Percentiles rank a stretch among this genome's conserved stretches.
Conservation (phyloP, 192 early-diverging fungal species). For the Entrophospora sp. region DNA sequence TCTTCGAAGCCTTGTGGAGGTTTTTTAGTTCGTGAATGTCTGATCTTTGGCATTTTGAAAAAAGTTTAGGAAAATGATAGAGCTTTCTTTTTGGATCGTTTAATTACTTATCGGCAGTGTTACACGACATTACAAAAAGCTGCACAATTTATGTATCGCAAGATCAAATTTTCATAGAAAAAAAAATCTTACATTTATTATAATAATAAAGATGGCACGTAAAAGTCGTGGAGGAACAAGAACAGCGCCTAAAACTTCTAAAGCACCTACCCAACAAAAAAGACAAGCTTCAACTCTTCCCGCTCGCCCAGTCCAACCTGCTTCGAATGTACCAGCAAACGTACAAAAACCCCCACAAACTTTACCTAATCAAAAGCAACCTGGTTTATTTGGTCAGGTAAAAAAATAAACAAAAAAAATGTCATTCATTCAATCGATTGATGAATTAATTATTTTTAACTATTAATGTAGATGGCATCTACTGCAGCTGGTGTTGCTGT, state of each 20-base stretch:
- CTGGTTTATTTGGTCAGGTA: constrained; percentile 19
- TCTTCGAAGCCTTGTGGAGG: constrained; percentile 94
- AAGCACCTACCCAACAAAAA: not conserved
- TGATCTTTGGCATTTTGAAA: constrained; percentile 65
- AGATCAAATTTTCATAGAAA: too few relatives aligned
- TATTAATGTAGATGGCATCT: constrained; percentile 64
- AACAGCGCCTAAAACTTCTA: too few relatives aligned
- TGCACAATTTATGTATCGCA: too few relatives aligned
- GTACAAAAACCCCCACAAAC: not conserved
- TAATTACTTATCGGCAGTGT: too few relatives aligned
- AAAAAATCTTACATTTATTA: too few relatives aligned
- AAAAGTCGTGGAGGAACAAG: too few relatives aligned
- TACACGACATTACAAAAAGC: too few relatives aligned
- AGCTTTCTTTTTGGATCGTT: too few relatives aligned
- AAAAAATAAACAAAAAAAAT: not conserved
- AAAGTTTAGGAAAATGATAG: not conserved
- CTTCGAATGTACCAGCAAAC: not conserved
- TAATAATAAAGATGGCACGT: too few relatives aligned
- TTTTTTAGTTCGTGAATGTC: constrained; percentile 65
- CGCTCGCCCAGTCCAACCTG: not conserved
- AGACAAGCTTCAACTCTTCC: not conserved
- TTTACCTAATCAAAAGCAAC: not conserved
- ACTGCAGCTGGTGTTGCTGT: constrained; percentile 91
- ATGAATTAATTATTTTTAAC: not conserved
- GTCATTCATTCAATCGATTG: not conserved